phyloP scores from a whole-genome alignment of 1,139 yeast genomes.

The Dujonia santamariae region DNA sequence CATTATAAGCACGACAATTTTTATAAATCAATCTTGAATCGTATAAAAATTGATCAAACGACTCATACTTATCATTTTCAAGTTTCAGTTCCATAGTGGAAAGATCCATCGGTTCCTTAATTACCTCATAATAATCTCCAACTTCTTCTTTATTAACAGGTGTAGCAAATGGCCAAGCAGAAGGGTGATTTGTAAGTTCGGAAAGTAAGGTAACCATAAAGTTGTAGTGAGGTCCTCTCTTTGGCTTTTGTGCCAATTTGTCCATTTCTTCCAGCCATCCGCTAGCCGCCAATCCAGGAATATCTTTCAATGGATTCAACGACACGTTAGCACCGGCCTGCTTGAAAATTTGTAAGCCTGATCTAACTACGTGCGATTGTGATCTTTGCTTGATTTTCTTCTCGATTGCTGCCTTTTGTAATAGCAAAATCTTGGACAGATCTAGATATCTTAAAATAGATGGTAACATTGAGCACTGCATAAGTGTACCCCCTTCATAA shows the following conservation, averaged over 20 bases:
- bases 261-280: constrained; percentile 99
- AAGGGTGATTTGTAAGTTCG: constrained; percentile 90
- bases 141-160: constrained; percentile 95
- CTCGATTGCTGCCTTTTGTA: constrained; percentile 90
- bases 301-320: constrained; percentile 58
- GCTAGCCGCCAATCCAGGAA: constrained; percentile 86
- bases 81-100: constrained; percentile 93
- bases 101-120: constrained; percentile 98
- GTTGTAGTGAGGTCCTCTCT: constrained; percentile 91
- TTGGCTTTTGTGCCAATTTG: constrained; percentile 90
- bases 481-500: constrained; percentile 97
- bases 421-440: constrained; percentile 74
- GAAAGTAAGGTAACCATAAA: constrained; percentile 85
- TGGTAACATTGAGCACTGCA: constrained; percentile 97
- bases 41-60: constrained; percentile 87
- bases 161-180: constrained; percentile 97
- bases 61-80: constrained; percentile 87
- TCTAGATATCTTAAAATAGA: constrained; percentile 77
- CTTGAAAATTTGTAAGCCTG: constrained; percentile 76
- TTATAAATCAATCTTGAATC: constrained; percentile 85
- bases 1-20: constrained; percentile 86
- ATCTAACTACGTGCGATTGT: constrained; percentile 72
- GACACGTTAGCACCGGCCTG: constrained; percentile 35
- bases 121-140: constrained; percentile 92
- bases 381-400: constrained; percentile 79